Conservation (phyloP, 1,284 basidiomycete species). For the Porogramme epimiltina region DNA sequence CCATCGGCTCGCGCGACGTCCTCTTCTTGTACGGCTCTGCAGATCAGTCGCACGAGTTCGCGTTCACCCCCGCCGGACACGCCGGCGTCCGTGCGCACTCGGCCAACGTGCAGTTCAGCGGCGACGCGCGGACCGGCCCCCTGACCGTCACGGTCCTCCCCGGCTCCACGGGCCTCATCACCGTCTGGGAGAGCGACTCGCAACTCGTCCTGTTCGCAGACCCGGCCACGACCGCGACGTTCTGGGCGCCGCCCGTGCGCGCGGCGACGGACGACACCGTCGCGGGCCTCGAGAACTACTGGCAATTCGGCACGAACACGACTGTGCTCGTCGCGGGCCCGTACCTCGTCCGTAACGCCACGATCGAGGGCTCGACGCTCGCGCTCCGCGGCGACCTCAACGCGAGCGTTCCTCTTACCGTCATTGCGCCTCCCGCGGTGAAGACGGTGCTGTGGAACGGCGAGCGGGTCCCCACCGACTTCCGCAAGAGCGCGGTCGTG, state of each 20-base stretch:
- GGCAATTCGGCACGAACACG: slow-evolving; percentile 52
- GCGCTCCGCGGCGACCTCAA: slow-evolving; percentile 51
- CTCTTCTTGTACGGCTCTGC: slow-evolving; percentile 68
- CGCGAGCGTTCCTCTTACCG: slow-evolving; percentile 40
- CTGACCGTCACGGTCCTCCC: slow-evolving; percentile 51
- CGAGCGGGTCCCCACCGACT: slow-evolving; percentile 37
- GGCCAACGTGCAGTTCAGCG: slow-evolving; percentile 30
- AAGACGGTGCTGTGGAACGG: slow-evolving; percentile 73
- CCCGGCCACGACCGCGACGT: slow-evolving; percentile 57
- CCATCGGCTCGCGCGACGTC: slow-evolving; percentile 66
- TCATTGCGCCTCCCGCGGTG: slow-evolving; percentile 56
- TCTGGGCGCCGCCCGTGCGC: slow-evolving; percentile 53
- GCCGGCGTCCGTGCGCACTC: slow-evolving; percentile 33
- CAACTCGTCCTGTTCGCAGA: slow-evolving; percentile 72
- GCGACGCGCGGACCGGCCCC: slow-evolving; percentile 16
- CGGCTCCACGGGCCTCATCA: slow-evolving; percentile 46
- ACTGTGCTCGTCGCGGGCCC: slow-evolving; percentile 56
- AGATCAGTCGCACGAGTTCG: slow-evolving; percentile 60
- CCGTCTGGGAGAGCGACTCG: slow-evolving; percentile 63
- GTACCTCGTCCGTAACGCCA: slow-evolving; percentile 55
- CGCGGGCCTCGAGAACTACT: slow-evolving; percentile 42
- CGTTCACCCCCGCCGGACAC: slow-evolving; percentile 48
- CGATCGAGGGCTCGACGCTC: slow-evolving; percentile 39
- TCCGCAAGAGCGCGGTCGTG: slow-evolving; percentile 31
- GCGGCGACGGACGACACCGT: slow-evolving; percentile 16